phyloP scores from a whole-genome alignment of 1,139 yeast genomes.

The Pichia sp. region DNA sequence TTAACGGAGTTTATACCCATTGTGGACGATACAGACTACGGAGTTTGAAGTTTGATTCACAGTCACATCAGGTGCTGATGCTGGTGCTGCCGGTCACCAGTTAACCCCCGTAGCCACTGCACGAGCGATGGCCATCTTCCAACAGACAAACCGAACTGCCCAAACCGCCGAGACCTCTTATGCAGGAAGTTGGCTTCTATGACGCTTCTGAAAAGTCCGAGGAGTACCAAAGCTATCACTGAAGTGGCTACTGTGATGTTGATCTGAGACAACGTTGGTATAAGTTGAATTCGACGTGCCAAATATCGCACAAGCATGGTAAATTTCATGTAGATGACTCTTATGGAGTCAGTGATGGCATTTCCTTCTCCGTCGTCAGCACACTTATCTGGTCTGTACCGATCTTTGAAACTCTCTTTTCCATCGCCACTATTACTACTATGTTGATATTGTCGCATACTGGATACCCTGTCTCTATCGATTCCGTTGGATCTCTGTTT shows the following conservation, averaged over 20 bases:
- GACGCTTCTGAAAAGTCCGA: constrained; percentile 3
- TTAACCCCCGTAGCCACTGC: too few relatives aligned
- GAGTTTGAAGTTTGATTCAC: too few relatives aligned
- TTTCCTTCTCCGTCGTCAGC: neutral
- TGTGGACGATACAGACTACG: too few relatives aligned
- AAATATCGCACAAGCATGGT: constrained; percentile 1
- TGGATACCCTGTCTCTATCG: neutral
- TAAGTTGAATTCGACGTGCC: neutral
- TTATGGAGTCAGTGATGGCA: neutral
- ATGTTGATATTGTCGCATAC: neutral
- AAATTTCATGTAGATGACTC: constrained; percentile 7
- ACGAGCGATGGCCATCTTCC: too few relatives aligned
- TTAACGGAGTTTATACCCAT: neutral
- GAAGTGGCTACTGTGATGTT: neutral
- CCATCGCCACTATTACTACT: neutral
- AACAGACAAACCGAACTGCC: too few relatives aligned
- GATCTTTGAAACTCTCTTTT: neutral
- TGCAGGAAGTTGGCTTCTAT: constrained; percentile 2
- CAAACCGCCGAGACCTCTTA: too few relatives aligned
- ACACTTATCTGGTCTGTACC: neutral
- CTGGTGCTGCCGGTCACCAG: too few relatives aligned
- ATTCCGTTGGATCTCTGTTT: constrained; percentile 3
- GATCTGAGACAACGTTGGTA: neutral
- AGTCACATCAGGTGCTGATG: too few relatives aligned
- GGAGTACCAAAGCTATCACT: constrained; percentile 3